Conservation (phyloP, 768 basidiomycete genomes). For the Lentinus brumalis region DNA sequence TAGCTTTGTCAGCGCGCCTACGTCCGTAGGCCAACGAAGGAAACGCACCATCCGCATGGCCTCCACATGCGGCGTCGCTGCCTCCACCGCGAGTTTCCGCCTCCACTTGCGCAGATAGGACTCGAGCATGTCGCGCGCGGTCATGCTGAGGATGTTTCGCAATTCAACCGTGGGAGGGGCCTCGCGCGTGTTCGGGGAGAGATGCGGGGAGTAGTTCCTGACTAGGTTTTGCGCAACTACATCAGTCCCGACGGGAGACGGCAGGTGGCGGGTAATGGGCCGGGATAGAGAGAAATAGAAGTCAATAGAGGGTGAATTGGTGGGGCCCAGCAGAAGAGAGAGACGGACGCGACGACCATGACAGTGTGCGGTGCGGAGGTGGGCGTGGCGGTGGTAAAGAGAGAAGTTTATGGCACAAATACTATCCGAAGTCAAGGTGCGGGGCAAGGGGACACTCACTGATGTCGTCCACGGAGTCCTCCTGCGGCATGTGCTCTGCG, state of each 20-base stretch:
- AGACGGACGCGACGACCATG: background rate
- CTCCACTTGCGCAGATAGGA: slow-evolving; percentile 66
- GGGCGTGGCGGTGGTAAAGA: slow-evolving; percentile 5
- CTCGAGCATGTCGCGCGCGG: slow-evolving; percentile 78
- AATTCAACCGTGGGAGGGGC: slow-evolving; percentile 75
- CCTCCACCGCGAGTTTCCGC: slow-evolving; percentile 43
- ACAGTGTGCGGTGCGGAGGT: background rate
- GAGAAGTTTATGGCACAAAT: slow-evolving; percentile 19
- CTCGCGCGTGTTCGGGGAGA: slow-evolving; percentile 64
- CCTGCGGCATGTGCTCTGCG: slow-evolving; percentile 65
- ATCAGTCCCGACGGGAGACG: slow-evolving; percentile 66
- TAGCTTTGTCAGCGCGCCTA: background rate
- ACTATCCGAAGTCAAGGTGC: slow-evolving; percentile 4
- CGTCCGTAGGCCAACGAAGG: background rate
- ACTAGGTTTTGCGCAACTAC: slow-evolving; percentile 88
- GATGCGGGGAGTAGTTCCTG: slow-evolving; percentile 88
- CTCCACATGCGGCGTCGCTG: slow-evolving; percentile 21
- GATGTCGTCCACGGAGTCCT: slow-evolving; percentile 77
- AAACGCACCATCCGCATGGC: slow-evolving; percentile 25
- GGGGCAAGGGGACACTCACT: slow-evolving; percentile 59
- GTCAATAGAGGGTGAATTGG: slow-evolving; percentile 22
- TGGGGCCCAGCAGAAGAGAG: slow-evolving; percentile 2
- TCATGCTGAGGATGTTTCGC: slow-evolving; percentile 57
- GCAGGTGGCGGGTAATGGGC: slow-evolving; percentile 27
- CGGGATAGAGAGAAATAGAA: slow-evolving; percentile 22